Evolutionary conservation across 345 rosid genomes (phyloP).

Genomic region (Citrus maxima): DNA sequence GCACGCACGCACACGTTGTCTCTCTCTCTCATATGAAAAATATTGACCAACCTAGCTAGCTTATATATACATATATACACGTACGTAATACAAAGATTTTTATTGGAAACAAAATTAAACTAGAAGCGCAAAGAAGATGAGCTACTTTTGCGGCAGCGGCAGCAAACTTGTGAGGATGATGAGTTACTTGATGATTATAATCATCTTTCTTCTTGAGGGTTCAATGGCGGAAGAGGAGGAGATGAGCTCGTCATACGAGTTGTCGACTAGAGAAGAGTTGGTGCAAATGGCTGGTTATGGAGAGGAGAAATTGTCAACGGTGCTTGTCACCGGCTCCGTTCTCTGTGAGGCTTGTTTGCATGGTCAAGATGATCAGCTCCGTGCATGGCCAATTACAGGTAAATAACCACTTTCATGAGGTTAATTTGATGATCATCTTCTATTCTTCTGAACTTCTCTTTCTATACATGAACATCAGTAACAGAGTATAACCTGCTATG

Average conservation of each 20-base stretch:
- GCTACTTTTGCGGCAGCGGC: conserved; percentile 28
- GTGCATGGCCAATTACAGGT: conserved; percentile 49
- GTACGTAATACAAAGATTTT: background rate
- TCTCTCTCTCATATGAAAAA: too few species aligned
- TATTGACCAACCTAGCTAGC: too few species aligned
- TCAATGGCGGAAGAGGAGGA: conserved; percentile 16
- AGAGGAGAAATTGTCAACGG: conserved; percentile 61
- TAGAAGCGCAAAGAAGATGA: conserved; percentile 42
- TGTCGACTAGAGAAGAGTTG: conserved; percentile 50
- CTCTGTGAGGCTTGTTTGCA: conserved; percentile 33
- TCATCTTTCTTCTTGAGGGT: background rate
- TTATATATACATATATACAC: background rate
- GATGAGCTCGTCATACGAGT: conserved; percentile 7
- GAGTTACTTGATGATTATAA: conserved; percentile 1
- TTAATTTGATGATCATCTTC: background rate
- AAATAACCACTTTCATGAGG: too few species aligned
- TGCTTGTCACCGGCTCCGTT: conserved; percentile 48
- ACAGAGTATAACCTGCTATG: too few species aligned
- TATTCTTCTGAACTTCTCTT: background rate
- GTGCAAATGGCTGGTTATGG: conserved; percentile 66
- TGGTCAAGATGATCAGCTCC: conserved; percentile 19
- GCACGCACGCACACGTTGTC: too few species aligned
- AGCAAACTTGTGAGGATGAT: conserved; percentile 1
- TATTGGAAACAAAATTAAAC: background rate
- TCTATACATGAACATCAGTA: too few species aligned